phyloP scores from a whole-genome alignment of 1,139 yeast genomes.

The Zhuliangozyma parablackwelliae region DNA sequence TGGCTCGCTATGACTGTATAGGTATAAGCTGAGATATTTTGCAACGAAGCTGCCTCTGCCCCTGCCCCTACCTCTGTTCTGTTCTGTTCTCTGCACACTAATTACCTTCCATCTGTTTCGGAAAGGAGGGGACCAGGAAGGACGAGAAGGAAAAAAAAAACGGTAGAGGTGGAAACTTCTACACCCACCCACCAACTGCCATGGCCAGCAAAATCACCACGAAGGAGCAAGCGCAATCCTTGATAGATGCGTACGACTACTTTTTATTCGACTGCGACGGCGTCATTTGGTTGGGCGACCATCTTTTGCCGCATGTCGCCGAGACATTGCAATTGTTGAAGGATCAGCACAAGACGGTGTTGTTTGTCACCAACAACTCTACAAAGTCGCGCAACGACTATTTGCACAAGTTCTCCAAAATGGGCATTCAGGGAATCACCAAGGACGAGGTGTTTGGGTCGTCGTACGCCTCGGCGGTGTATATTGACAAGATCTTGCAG shows the following conservation, averaged over 20 bases:
- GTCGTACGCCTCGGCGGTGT: slow-evolving; percentile 87
- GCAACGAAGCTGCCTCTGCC: too few species aligned
- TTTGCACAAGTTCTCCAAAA: slow-evolving; percentile 64
- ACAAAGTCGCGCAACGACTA: slow-evolving; percentile 83
- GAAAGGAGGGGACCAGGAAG: too few species aligned
- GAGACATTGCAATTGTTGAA: slow-evolving; percentile 38
- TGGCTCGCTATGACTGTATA: too few species aligned
- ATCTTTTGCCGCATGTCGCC: slow-evolving; percentile 35
- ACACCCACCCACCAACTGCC: too few species aligned
- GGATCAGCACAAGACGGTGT: slow-evolving; percentile 49
- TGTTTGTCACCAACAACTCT: slow-evolving; percentile 93
- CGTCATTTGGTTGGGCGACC: slow-evolving; percentile 47
- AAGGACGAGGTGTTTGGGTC: slow-evolving; percentile 85
- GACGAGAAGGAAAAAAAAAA: too few species aligned
- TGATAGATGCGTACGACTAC: slow-evolving; percentile 33
- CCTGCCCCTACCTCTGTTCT: too few species aligned
- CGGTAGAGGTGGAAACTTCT: too few species aligned
- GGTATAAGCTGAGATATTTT: too few species aligned
- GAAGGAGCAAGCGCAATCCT: slow-evolving; percentile 15
- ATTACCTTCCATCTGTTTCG: too few species aligned
- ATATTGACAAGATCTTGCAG: slow-evolving; percentile 69
- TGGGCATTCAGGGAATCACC: slow-evolving; percentile 61
- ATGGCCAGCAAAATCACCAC: slow-evolving; percentile 17
- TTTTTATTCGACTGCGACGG: slow-evolving; percentile 48
- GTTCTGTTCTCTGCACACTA: too few species aligned